Conservation (phyloP, 495 filamentous ascomycete genomes). For the Penicillium soppii region DNA sequence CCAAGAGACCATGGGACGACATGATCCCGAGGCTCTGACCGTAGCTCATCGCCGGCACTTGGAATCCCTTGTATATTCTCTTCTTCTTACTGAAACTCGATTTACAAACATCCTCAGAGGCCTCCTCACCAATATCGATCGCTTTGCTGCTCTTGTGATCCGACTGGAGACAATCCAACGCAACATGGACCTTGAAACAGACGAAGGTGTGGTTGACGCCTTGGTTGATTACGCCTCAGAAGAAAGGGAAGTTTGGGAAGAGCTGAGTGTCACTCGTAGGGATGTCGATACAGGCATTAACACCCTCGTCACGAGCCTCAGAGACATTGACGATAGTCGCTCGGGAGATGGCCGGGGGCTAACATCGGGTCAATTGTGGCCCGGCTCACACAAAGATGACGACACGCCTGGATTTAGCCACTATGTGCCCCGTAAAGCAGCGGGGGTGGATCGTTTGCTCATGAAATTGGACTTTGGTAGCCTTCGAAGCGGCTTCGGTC, state of each 20-base stretch:
- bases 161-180: conserved; percentile 71
- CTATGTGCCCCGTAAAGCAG: conserved; percentile 64
- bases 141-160: conserved; percentile 69
- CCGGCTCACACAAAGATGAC: conserved; percentile 5
- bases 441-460: conserved; percentile 74
- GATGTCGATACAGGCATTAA: conserved; percentile 55
- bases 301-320: conserved; percentile 56
- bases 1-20: conserved; percentile 40
- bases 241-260: conserved; percentile 59
- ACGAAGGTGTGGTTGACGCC: conserved; percentile 74
- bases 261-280: conserved; percentile 45
- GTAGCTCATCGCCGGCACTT: conserved; percentile 77
- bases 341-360: conserved; percentile 39
- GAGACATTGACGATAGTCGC: conserved; percentile 56
- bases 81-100: conserved; percentile 66
- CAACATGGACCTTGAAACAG: conserved; percentile 71
- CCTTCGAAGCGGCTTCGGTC: conserved; percentile 23
- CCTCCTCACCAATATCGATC: conserved; percentile 71
- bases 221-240: conserved; percentile 68
- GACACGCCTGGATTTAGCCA: conserved; percentile 31
- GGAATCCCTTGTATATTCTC: conserved; percentile 57
- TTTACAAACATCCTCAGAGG: conserved; percentile 72
- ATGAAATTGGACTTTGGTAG: conserved; percentile 83
- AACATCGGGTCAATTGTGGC: conserved; percentile 14
- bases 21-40: conserved; percentile 82